Base-by-base conservation (phyloP, 257 asterid genomes). In the Solanum appendiculatum region DNA sequence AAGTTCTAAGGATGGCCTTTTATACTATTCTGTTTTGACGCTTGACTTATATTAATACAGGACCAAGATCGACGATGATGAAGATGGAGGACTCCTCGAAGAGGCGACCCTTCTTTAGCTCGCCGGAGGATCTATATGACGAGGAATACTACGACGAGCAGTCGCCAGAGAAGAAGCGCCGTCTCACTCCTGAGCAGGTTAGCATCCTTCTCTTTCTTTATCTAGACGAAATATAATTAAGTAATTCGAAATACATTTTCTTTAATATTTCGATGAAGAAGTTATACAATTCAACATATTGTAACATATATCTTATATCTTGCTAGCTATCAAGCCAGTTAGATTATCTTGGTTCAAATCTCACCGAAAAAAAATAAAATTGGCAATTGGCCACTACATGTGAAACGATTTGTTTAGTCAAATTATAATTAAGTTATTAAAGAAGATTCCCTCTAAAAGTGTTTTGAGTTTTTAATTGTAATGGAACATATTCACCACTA, bases 121-220 rank as follows among this genome's bases (percentile, higher is more conserved):
- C 96, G 81, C 90, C 91, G 85, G 98, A 95, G 40, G 98, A 95
- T 3, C 86, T 93, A 81, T 96, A 93, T 33, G 99, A 95, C 36
- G 99, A 96, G 66, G 99, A 97, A 42, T 97, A 94, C 86, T 95
- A 93, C 89, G 99, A 97, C 88, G 99, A 97, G 90, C 99, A 95
- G 92, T 85, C 89, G 93, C 96, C 97, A 91, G 99, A 94, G 88
- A 97, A 96, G 94, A 97, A 97, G 89, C 98, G 99, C 88, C 99
- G 99, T 18, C 98, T 97, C 88, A 92, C 96, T 68, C 87, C 95
- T 40, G 99, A 97, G 87, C 99, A 97, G 98, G 99, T 96, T 70
- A 63, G 48, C 86, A 20, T 51, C 85, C 83, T 85, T 4, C 3
- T 23, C 37, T 10, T 64, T 0, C 48, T 16, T 66, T 70, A 18